phyloP scores from a whole-genome alignment of 768 basidiomycete species.

The Boletus patriciae region DNA sequence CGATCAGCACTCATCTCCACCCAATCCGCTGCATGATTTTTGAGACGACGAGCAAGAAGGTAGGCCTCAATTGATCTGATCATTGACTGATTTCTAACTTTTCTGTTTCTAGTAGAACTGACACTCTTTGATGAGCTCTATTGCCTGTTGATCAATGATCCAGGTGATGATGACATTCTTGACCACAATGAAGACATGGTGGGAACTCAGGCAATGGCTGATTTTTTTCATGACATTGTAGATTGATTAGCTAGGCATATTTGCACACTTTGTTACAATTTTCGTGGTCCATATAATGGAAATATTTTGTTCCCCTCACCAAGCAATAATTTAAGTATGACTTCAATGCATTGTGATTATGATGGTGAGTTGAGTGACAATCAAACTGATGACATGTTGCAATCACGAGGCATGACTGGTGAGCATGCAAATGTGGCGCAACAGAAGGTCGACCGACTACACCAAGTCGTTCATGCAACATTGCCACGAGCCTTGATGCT shows the following conservation, averaged over 20 bases:
- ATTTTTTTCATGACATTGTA: too few species aligned
- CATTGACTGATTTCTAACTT: neutral
- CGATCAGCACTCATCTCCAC: neutral
- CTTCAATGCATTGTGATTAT: neutral
- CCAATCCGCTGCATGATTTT: neutral
- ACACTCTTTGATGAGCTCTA: neutral
- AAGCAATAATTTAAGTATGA: neutral
- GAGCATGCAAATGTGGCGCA: neutral
- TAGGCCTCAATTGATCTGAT: neutral
- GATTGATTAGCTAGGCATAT: too few species aligned
- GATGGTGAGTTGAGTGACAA: too few species aligned
- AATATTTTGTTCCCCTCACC: neutral
- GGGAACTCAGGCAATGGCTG: too few species aligned
- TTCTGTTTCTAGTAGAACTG: neutral
- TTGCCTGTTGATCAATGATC: neutral
- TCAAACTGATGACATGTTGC: neutral
- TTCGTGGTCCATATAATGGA: neutral
- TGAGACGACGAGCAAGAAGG: neutral
- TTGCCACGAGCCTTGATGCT: neutral
- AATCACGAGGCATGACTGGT: neutral
- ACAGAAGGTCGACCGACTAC: neutral
- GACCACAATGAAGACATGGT: too few species aligned
- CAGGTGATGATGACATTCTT: neutral
- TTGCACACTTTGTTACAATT: neutral
- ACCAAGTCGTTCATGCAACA: neutral